Evolutionary conservation across 805 yeast genomes (phyloP).

Genomic region (Nakazawaea siamensis): DNA sequence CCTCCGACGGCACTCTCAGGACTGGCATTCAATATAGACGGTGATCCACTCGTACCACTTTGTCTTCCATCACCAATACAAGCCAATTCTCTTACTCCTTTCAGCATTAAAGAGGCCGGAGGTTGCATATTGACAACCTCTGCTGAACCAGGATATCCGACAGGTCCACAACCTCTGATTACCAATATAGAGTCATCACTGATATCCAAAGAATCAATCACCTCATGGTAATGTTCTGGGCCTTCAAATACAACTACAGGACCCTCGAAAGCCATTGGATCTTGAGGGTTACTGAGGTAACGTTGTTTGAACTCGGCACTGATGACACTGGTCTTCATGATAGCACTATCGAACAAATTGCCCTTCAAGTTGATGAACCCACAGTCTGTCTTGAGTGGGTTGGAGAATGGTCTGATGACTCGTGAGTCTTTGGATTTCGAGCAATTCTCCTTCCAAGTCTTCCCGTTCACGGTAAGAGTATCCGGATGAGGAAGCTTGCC

Average conservation of each 20-base stretch:
- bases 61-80: constrained; percentile 21
- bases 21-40: constrained; percentile 18
- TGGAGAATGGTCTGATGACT: constrained; percentile 14
- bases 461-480: constrained; percentile 14
- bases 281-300: constrained; percentile 16
- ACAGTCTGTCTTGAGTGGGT: constrained; percentile 14
- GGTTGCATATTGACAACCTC: constrained; percentile 20
- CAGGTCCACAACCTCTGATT: constrained; percentile 20
- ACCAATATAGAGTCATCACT: constrained; percentile 15
- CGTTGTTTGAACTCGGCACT: constrained; percentile 15
- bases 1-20: constrained; percentile 18
- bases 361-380: constrained; percentile 20
- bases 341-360: constrained; percentile 18
- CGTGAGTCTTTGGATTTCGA: constrained; percentile 11
- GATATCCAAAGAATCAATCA: constrained; percentile 14
- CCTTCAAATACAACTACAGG: constrained; percentile 19
- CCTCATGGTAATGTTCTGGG: constrained; percentile 17
- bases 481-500: constrained; percentile 15
- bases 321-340: constrained; percentile 20
- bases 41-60: constrained; percentile 20
- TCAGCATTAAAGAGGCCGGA: constrained; percentile 14
- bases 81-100: constrained; percentile 14
- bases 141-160: constrained; percentile 21
- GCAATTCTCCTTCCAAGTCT: constrained; percentile 14
- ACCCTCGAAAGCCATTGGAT: constrained; percentile 19